Evolutionary conservation across 305 asterid genomes (phyloP).

Genomic region (Caryopteris hybrid): DNA sequence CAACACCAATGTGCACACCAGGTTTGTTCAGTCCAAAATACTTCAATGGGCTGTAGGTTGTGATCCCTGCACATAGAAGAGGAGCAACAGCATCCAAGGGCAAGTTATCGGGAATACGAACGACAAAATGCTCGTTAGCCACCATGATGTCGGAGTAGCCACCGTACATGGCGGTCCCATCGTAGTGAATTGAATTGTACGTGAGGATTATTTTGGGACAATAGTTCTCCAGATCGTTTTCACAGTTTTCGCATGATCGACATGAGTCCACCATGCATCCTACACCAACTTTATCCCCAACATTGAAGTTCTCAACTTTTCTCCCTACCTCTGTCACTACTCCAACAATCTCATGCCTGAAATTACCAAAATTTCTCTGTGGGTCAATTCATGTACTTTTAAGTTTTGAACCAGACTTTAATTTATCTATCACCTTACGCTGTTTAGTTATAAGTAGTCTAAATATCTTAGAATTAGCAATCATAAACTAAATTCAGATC

Average conservation of each 20-base stretch:
- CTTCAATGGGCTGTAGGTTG: slow-evolving; percentile 31
- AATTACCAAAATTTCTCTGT: background rate
- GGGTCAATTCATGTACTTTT: no score
- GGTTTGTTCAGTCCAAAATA: slow-evolving; percentile 24
- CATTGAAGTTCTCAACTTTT: slow-evolving; percentile 2
- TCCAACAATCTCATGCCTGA: slow-evolving; percentile 28
- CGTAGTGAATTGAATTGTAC: background rate
- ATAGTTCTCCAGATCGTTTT: background rate
- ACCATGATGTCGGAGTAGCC: slow-evolving; percentile 27
- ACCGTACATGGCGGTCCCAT: slow-evolving; percentile 19
- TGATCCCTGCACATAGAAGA: slow-evolving; percentile 28
- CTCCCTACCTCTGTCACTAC: slow-evolving; percentile 21
- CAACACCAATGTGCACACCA: slow-evolving; percentile 22
- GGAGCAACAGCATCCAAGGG: slow-evolving; percentile 20
- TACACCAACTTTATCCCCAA: slow-evolving; percentile 17
- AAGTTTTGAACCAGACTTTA: no score
- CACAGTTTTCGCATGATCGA: slow-evolving; percentile 3
- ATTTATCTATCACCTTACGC: no score
- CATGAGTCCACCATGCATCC: slow-evolving; percentile 27
- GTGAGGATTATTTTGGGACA: slow-evolving; percentile 15
- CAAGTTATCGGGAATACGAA: slow-evolving; percentile 14
- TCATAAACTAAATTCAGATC: background rate
- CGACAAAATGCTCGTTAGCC: slow-evolving; percentile 14
- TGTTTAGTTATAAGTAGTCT: no score
- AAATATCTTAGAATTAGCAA: no score